Evolutionary conservation across 2,329 filamentous ascomycete genomes (phyloP).

Genomic region (Trichoderma endophyticum): DNA sequence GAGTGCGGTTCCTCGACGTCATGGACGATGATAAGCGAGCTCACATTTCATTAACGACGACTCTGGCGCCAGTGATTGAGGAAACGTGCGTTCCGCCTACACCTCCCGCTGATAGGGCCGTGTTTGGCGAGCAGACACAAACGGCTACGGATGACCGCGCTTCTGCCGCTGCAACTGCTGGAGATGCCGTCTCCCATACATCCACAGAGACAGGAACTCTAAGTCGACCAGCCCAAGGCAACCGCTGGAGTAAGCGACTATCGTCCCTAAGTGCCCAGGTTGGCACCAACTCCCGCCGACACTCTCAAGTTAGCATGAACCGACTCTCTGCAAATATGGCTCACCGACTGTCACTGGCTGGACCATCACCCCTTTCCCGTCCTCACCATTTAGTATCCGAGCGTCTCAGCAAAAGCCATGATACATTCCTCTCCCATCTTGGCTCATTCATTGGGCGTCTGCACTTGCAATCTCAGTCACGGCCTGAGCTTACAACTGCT

Average conservation of each 20-base stretch:
- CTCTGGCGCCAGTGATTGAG: slow-evolving; percentile 57
- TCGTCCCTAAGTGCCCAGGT: slow-evolving; percentile 43
- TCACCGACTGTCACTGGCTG: slow-evolving; percentile 73
- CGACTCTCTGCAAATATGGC: slow-evolving; percentile 56
- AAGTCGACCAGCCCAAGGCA: slow-evolving; percentile 31
- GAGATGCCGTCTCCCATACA: slow-evolving; percentile 30
- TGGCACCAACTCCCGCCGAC: slow-evolving; percentile 31
- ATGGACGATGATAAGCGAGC: slow-evolving; percentile 63
- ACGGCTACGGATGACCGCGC: slow-evolving; percentile 38
- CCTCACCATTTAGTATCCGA: slow-evolving; percentile 78
- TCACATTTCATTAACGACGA: slow-evolving; percentile 46
- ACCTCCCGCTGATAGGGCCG: slow-evolving; percentile 57
- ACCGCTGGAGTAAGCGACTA: slow-evolving; percentile 44
- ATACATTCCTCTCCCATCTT: slow-evolving; percentile 84
- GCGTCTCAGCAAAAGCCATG: slow-evolving; percentile 74
- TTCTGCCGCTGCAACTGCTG: slow-evolving; percentile 36
- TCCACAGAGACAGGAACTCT: neutral
- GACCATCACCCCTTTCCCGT: slow-evolving; percentile 59
- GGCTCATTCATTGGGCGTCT: slow-evolving; percentile 89
- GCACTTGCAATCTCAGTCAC: slow-evolving; percentile 88
- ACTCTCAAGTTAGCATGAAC: slow-evolving; percentile 38
- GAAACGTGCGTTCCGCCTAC: slow-evolving; percentile 59
- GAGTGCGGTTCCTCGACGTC: slow-evolving; percentile 83
- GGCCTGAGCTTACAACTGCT: slow-evolving; percentile 74
- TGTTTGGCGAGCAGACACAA: slow-evolving; percentile 43